phyloP scores from a whole-genome alignment of 2,329 filamentous ascomycete genomes.

The Didymella exigua region DNA sequence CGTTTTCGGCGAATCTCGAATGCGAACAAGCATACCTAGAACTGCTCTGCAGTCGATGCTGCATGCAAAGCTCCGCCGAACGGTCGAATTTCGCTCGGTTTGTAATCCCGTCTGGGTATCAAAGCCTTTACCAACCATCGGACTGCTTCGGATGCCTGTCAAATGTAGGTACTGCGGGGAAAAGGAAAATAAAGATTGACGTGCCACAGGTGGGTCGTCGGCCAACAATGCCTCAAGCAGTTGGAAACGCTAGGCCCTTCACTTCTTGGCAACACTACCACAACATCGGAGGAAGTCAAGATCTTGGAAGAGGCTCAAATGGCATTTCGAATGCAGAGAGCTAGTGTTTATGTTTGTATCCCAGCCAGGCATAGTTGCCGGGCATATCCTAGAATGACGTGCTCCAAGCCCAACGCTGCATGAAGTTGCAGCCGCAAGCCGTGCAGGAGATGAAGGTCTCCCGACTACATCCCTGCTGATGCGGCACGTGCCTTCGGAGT shows the following conservation, averaged over 20 bases:
- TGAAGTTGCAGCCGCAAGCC: not conserved
- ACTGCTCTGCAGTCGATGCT: not conserved
- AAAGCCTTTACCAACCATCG: conserved; percentile 3
- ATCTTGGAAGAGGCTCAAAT: not conserved
- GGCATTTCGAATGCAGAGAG: not conserved
- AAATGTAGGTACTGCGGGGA: not conserved
- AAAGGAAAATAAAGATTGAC: conserved; percentile 4
- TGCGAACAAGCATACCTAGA: not conserved
- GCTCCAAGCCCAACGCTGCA: not conserved
- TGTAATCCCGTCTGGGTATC: conserved; percentile 10
- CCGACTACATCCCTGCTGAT: not conserved
- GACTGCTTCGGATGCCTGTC: not conserved
- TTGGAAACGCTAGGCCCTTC: conserved; percentile 2
- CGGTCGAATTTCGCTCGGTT: conserved; percentile 5
- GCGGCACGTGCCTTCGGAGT: conserved; percentile 7
- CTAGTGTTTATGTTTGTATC: not conserved
- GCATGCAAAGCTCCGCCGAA: not conserved
- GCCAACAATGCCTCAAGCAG: conserved; percentile 2
- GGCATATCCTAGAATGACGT: not conserved
- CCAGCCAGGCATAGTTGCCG: not conserved
- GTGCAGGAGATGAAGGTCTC: conserved; percentile 1
- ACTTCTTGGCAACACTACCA: conserved; percentile 1
- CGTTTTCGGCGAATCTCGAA: not conserved
- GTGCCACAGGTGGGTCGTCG: conserved; percentile 8
- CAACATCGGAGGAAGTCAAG: not conserved